phyloP scores from a whole-genome alignment of 1,284 basidiomycete genomes.

The Tranzscheliella williamsii region DNA sequence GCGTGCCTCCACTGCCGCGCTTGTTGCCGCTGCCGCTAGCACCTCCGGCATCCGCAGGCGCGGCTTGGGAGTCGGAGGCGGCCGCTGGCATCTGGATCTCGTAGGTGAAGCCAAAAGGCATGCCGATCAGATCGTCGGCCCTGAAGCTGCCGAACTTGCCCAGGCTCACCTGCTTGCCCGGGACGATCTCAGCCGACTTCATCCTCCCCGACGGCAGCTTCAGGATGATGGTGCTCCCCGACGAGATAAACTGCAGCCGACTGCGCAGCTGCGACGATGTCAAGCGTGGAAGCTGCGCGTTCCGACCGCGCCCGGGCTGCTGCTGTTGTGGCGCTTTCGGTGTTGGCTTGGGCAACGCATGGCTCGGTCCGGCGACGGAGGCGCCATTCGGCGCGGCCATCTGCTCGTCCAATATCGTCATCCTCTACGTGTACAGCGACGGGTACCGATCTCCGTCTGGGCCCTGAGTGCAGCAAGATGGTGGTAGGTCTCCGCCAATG shows the following conservation, averaged over 20 bases:
- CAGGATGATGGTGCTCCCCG: constrained; percentile 39
- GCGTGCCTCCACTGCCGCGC: not conserved
- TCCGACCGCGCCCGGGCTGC: constrained; percentile 5
- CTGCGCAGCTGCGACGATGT: constrained; percentile 35
- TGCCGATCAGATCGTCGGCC: constrained; percentile 54
- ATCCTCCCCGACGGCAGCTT: constrained; percentile 51
- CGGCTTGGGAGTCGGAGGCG: not conserved
- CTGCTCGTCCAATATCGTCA: no score
- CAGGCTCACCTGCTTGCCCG: constrained; percentile 49
- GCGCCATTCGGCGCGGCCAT: no score
- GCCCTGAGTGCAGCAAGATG: no score
- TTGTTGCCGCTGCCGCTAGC: constrained; percentile 3
- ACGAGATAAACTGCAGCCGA: constrained; percentile 37
- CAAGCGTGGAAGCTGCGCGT: constrained; percentile 11
- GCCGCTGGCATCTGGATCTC: constrained; percentile 41
- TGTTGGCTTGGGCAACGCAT: no score
- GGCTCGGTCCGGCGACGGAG: no score
- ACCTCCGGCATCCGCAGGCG: constrained; percentile 1
- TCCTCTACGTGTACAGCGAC: no score
- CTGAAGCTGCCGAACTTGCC: constrained; percentile 60
- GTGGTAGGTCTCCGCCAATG: no score
- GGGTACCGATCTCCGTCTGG: no score
- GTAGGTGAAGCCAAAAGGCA: constrained; percentile 58
- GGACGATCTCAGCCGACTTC: constrained; percentile 48
- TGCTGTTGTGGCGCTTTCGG: not conserved